phyloP scores from a whole-genome alignment of 129 eudicot species.

The Solidago caesia region DNA sequence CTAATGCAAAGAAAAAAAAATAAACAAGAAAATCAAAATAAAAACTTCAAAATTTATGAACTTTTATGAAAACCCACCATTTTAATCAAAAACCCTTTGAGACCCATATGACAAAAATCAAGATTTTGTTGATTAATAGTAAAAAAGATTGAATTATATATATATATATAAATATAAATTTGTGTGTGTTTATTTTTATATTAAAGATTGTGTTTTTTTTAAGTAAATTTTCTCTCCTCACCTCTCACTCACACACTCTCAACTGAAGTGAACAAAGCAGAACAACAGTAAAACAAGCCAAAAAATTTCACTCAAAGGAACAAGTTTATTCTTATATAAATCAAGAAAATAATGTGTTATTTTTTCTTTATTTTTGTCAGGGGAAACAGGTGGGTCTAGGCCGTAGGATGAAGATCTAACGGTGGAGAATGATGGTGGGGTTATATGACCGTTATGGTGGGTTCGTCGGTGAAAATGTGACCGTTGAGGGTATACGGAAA shows the following conservation, averaged over 20 bases:
- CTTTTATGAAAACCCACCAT: conserved; percentile 32
- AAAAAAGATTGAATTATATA: not conserved
- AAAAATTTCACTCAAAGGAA: conserved; percentile 34
- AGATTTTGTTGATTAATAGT: conserved; percentile 10
- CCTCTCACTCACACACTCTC: conserved; percentile 32
- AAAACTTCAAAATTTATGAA: conserved; percentile 24
- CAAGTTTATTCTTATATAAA: conserved; percentile 49
- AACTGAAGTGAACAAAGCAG: not conserved
- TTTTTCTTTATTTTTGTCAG: conserved; percentile 23
- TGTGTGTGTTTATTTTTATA: not conserved
- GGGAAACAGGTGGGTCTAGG: conserved; percentile 18
- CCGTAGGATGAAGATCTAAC: conserved; percentile 66
- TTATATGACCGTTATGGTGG: conserved; percentile 74
- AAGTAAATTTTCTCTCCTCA: not conserved
- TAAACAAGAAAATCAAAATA: conserved; percentile 10
- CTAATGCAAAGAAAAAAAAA: conserved; percentile 14
- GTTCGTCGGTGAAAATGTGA: conserved; percentile 46
- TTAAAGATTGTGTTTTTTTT: conserved; percentile 2
- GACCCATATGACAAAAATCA: not conserved
- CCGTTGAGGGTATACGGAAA: conserved; percentile 66
- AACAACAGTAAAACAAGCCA: conserved; percentile 50
- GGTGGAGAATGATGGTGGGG: conserved; percentile 41
- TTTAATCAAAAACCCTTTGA: not conserved
- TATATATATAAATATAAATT: no score
- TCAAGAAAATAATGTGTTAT: conserved; percentile 11